These are phyloP conservation scores for Tuber umbilicatum DNA, from an alignment of 495 filamentous ascomycete species.

Conservation along the genomic window DNA sequence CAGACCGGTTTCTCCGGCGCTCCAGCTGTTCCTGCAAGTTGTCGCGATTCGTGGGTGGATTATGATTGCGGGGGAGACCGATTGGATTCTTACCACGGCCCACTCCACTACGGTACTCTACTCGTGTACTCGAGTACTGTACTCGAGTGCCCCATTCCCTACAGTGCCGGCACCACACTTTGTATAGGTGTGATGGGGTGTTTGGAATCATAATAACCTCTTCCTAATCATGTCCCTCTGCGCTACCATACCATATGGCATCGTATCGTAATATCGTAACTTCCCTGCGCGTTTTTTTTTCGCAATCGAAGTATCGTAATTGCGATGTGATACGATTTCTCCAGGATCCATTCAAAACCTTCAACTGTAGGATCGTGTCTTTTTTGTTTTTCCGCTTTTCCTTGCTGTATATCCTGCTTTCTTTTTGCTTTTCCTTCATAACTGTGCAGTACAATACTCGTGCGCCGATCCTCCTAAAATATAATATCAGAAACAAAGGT, in stretches of 20 bases:
- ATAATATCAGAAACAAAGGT: slow-evolving; percentile 3
- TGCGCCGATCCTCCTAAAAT: background rate
- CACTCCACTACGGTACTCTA: background rate
- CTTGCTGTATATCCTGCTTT: background rate
- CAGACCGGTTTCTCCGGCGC: background rate
- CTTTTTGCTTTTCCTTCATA: background rate
- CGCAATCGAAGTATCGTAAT: background rate
- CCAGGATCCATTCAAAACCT: background rate
- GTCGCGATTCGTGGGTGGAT: background rate
- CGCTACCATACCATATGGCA: background rate
- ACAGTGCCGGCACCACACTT: background rate
- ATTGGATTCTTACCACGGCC: background rate
- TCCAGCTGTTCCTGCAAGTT: background rate
- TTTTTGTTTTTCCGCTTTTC: background rate
- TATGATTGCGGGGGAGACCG: background rate
- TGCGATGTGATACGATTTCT: background rate
- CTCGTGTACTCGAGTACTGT: background rate
- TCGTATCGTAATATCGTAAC: background rate
- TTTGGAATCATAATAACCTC: background rate
- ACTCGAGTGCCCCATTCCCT: background rate
- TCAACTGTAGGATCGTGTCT: background rate
- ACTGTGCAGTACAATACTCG: background rate
- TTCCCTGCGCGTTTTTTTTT: background rate
- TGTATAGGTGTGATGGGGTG: background rate
- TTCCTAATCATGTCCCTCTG: background rate